Conservation (phyloP, 2,329 filamentous ascomycete genomes). For the Colletotrichum lupini region DNA sequence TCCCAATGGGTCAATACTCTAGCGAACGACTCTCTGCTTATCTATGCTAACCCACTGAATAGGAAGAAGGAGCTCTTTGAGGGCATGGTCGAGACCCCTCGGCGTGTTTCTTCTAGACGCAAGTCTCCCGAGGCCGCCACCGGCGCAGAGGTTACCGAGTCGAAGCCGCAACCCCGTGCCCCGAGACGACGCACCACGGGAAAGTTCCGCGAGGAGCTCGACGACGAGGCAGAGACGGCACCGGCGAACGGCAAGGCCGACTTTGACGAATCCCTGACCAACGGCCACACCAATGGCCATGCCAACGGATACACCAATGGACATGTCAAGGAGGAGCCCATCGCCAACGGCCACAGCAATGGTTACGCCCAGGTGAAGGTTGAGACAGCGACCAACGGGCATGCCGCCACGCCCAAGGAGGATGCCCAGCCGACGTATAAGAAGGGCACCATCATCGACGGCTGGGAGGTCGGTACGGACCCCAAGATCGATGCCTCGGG, state of each 20-base stretch:
- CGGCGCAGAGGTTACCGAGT: conserved; percentile 26
- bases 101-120: conserved; percentile 57
- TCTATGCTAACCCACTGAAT: conserved; percentile 10
- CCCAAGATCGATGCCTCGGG: conserved; percentile 72
- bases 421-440: conserved; percentile 29
- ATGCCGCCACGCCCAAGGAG: conserved; percentile 27
- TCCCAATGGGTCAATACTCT: conserved; percentile 5
- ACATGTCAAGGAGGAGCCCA: conserved; percentile 41
- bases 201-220: conserved; percentile 63
- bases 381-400: conserved; percentile 28
- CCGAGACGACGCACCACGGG: conserved; percentile 57
- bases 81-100: conserved; percentile 70
- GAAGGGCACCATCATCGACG: conserved; percentile 56
- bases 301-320: conserved; percentile 39
- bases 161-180: conserved; percentile 42
- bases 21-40: not conserved
- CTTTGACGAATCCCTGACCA: conserved; percentile 11
- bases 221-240: conserved; percentile 49
- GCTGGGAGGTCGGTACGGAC: conserved; percentile 69
- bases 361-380: conserved; percentile 26
- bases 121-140: conserved; percentile 53
- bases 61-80: conserved; percentile 72
- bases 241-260: conserved; percentile 40
- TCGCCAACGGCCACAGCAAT: conserved; percentile 36
- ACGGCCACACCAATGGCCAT: conserved; percentile 41